Evolutionary conservation across 306 rosid species (phyloP).

Genomic region (Cucurbita ficifolia): DNA sequence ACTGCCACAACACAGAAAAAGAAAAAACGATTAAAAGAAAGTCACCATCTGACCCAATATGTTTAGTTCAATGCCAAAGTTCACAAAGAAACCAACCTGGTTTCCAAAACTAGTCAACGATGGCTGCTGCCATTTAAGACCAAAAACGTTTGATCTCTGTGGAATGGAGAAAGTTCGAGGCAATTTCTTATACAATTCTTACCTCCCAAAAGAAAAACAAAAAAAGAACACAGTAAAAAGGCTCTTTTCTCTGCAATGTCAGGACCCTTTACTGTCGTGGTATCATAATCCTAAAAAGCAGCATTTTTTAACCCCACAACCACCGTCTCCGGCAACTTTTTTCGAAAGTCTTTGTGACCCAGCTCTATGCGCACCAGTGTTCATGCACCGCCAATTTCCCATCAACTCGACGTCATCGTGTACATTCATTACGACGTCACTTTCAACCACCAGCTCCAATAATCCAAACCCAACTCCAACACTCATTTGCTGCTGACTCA

Average conservation of each 20-base stretch:
- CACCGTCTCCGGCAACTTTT: not conserved
- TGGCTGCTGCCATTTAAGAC: not conserved
- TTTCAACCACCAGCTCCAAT: not conserved
- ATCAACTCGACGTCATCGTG: not conserved
- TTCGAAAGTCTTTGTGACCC: not conserved
- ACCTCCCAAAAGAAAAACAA: no score
- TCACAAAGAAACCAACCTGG: not conserved
- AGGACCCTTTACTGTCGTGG: not conserved
- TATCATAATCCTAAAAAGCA: not conserved
- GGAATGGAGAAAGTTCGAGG: no score
- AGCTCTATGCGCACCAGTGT: no score
- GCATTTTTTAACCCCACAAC: not conserved
- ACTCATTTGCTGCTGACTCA: not conserved
- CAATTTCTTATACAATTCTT: no score
- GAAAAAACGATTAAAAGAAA: no score
- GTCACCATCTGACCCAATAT: no score
- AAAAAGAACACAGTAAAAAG: no score
- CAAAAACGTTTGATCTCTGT: no score
- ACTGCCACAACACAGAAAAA: no score
- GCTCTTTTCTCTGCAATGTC: not conserved
- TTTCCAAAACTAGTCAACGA: not conserved
- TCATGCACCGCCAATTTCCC: not conserved
- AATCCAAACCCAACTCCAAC: not conserved
- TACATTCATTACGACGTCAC: not conserved
- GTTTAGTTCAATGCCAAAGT: not conserved